phyloP scores from a whole-genome alignment of 208 protist species.

The Leishmania tropica region DNA sequence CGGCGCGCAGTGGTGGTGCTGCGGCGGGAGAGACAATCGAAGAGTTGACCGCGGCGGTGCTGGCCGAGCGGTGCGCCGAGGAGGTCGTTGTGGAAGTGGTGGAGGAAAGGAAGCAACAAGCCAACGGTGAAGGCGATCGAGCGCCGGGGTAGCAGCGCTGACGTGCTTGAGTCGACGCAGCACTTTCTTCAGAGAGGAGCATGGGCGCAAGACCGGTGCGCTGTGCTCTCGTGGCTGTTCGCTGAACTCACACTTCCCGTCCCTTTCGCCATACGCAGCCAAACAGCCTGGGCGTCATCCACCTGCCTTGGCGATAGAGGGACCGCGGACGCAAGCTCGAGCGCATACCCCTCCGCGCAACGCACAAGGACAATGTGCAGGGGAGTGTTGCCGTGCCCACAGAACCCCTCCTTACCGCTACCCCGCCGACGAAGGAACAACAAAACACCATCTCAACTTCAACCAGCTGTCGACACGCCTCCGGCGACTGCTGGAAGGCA shows the following conservation, averaged over 20 bases:
- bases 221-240: background rate
- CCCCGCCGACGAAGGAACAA: too few relatives aligned
- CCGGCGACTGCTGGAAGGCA: too few relatives aligned
- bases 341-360: background rate
- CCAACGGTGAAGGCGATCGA: background rate
- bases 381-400: too few relatives aligned
- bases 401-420: too few relatives aligned
- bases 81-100: background rate
- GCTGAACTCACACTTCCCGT: background rate
- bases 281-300: background rate
- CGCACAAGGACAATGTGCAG: too few relatives aligned
- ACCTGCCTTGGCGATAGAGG: background rate
- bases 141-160: background rate
- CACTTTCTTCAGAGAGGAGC: background rate
- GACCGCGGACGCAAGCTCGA: background rate
- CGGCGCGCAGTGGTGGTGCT: background rate
- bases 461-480: too few relatives aligned
- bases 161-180: background rate
- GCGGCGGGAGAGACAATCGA: conserved; percentile 2
- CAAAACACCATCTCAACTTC: too few relatives aligned
- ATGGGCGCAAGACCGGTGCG: background rate
- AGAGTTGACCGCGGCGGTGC: background rate
- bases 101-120: background rate
- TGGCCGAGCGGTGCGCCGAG: background rate
- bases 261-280: background rate